Evolutionary conservation across 225 moss, liverwort and hornwort genomes (phyloP), one percentile per base, ranked within the genome.

Genomic region (Marchantia polymorpha): DNA sequence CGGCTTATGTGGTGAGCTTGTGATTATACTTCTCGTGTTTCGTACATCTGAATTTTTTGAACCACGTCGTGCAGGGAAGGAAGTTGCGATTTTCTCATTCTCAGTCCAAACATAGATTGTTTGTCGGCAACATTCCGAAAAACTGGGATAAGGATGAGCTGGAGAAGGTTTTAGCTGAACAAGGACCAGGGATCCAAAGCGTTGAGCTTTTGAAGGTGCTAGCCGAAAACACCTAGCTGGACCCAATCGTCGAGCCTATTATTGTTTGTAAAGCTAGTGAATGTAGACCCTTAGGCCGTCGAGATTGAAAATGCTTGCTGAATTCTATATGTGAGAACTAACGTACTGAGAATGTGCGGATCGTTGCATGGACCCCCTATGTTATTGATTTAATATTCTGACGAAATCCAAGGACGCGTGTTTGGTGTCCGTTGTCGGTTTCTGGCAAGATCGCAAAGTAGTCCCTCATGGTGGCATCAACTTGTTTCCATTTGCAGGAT

Each of bases 101-200:
- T 29, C 99, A 95, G 82, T 99, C 99, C 56, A 99, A 99, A 87
- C 99, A 99, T 84, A 89, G 99, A 64, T 88, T 99, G 74, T 99
- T 99, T 80, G 99, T 99, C 30, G 99, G 99, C 39, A 99, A 99
- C 64, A 99, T 99, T 72, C 99, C 99, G 27, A 99, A 99, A 83
- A 89, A 92, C 48, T 99, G 99, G 99, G 99, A 95, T 64, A 99
- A 99, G 79, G 99, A 99, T 84, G 99, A 99, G 79, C 87, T 99
- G 74, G 99, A 99, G 85, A 99, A 92, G 88, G 87, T 95, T 56
- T 81, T 99, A 17, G 87, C 90, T 72, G 99, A 99, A 82, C 99
- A 99, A 83, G 99, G 99, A 75, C 99, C 99, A 81, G 99, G 99
- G 80, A 99, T 95, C 74, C 99, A 99, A 81, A 95, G 99, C 78